These are phyloP conservation scores for Venturia oleaginea DNA, from an alignment of 2,329 filamentous ascomycete genomes.

Conservation along the genomic window DNA sequence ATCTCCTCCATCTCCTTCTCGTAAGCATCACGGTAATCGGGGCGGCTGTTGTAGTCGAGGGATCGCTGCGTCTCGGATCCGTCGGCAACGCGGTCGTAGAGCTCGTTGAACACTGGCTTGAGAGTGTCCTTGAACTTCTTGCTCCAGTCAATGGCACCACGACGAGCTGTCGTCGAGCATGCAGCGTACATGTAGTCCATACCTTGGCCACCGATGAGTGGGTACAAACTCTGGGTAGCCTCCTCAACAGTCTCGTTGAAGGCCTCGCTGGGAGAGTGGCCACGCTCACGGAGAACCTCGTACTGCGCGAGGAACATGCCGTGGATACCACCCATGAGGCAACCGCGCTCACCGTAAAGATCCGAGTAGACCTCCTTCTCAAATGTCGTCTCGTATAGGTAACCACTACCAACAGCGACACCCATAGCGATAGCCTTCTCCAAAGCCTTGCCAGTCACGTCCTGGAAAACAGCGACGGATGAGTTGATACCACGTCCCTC, in stretches of 20 bases:
- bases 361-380: conserved; percentile 99
- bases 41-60: conserved; percentile 92
- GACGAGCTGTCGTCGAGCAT: conserved; percentile 96
- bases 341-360: conserved; percentile 98
- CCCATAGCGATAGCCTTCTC: conserved; percentile 96
- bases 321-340: conserved; percentile 99
- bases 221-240: conserved; percentile 96
- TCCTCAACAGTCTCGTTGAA: conserved; percentile 99
- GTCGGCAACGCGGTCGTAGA: conserved; percentile 87
- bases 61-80: conserved; percentile 93
- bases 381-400: conserved; percentile 99
- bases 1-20: conserved; percentile 99
- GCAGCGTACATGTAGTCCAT: conserved; percentile 99
- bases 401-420: conserved; percentile 93
- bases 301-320: conserved; percentile 99
- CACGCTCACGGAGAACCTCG: conserved; percentile 97
- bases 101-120: conserved; percentile 96
- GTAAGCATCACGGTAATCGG: conserved; percentile 94
- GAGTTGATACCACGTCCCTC: conserved; percentile 99
- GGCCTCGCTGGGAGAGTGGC: conserved; percentile 94
- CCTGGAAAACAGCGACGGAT: conserved; percentile 95
- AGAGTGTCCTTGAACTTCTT: conserved; percentile 94
- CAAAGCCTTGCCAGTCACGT: conserved; percentile 94
- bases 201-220: conserved; percentile 90
- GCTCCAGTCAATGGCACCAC: conserved; percentile 98